Base-by-base conservation (phyloP, 345 rosid genomes). In the Turnera subulata region DNA sequence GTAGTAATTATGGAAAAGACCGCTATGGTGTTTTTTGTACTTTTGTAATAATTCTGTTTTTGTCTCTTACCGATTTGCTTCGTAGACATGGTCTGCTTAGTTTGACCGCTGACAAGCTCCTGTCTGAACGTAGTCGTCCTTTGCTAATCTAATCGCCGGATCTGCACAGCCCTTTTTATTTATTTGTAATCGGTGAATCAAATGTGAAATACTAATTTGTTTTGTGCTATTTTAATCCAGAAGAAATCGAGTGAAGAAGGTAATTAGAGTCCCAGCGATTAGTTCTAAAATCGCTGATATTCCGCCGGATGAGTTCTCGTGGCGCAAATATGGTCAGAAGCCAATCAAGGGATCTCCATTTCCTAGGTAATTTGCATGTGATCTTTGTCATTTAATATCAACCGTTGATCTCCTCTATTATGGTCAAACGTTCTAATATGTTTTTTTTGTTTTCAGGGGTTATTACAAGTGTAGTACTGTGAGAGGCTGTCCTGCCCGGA, bases 301-400 rank as follows among this genome's bases (percentile, higher is more conserved):
- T 61, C 99, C 99, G 11, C 67, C 91, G 17, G 99, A 92, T 58
- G 99, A 89, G 57, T 79, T 73, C 54, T 84, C 98, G 0, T 92
- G 98, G 98, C 89, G 98, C 50, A 92, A 92, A 69, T 92, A 92
- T 63, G 99, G 99, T 11, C 97, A 92, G 50, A 92, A 92, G 75
- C 99, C 97, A 44, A 89, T 92, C 70, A 92, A 89, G 56, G 99
- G 99, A 9, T 89, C 99, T 1, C 97, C 99, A 2, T 84, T 80
- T 67, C 97, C 99, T 71, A 76, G 98, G 98, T 86, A 11, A 22
- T n/a, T n/a, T n/a, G n/a, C n/a, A n/a, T n/a, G n/a, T n/a, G n/a
- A n/a, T n/a, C n/a, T n/a, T n/a, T n/a, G n/a, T n/a, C n/a, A n/a
- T n/a, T n/a, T 10, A 48, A 55, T 16, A 16, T 45, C 18, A 37